Evolutionary conservation across 352 stramenopile species (phyloP), one percentile per base, ranked within the genome.

Genomic region (Pythium sp.): DNA sequence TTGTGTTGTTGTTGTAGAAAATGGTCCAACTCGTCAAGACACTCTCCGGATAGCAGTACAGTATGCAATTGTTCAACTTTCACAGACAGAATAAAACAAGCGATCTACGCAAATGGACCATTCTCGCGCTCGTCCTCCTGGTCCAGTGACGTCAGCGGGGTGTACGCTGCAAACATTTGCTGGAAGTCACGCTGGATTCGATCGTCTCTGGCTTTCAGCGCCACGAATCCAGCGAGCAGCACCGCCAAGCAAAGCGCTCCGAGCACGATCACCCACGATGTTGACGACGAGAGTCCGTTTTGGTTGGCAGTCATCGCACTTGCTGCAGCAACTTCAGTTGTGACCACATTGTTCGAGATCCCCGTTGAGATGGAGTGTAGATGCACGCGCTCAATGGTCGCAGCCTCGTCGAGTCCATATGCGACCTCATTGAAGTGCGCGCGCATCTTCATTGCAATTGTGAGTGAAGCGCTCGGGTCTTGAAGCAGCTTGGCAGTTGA

Each of bases 181-280:
- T 60, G 70, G 30, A 79, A 76, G 15, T 79, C 73, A 2, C 70
- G 73, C 9, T 71, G 73, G n/a, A 79, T 74, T 3, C 70, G 66
- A 8, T 76, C 64, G 15, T 76, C 73, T 14, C 70, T 64, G 4
- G 72, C 63, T 30, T 68, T 59, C 26, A 79, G 28, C 55, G 73
- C 34, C 0, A 76, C 28, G 24, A 76, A 43, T 0, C 54, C 70
- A 1, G 65, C 64, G 3, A 64, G 67, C 4, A 79, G 64, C 3
- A 64, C 72, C 41, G 70, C 2, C 59, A 72, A 11, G 62, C 56
- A 64, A 24, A 60, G 53, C 6, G 64, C 69, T 5, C 51, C 63
- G 12, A 68, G 49, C n/a, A 54, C 36, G 9, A 63, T 28, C 4
- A 5, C 54, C 58, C 58, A 63, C n/a, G 58, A 53, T 3, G n/a